phyloP scores from a whole-genome alignment of 306 rosid genomes.

The Glycine soja region DNA sequence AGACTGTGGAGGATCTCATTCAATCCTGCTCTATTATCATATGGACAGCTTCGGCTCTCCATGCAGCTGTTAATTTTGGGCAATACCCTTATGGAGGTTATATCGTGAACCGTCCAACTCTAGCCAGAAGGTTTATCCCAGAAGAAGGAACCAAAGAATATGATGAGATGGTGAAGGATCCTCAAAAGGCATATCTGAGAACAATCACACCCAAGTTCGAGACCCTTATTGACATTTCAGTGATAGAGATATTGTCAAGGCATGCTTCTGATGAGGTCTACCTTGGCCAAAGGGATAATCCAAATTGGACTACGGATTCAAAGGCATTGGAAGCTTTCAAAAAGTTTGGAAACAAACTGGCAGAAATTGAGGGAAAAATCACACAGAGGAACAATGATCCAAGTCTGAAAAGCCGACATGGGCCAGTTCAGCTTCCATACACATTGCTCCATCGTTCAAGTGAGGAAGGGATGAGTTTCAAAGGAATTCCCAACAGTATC shows the following conservation, averaged over 20 bases:
- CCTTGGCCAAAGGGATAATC: conserved; percentile 34
- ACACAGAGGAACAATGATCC: conserved; percentile 34
- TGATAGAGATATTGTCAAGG: conserved; percentile 74
- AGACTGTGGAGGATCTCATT: conserved; percentile 51
- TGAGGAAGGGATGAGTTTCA: conserved; percentile 64
- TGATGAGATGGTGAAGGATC: conserved; percentile 60
- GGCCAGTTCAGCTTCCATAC: conserved; percentile 71
- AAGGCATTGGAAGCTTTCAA: conserved; percentile 30
- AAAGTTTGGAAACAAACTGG: conserved; percentile 47
- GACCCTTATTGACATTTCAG: conserved; percentile 63
- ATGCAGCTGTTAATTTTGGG: conserved; percentile 74
- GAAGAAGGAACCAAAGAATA: conserved; percentile 17
- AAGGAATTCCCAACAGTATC: conserved; percentile 82
- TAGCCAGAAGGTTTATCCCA: conserved; percentile 37
- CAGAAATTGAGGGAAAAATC: conserved; percentile 44
- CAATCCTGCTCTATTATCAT: conserved; percentile 59
- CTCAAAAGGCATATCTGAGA: conserved; percentile 44
- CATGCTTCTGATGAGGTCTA: conserved; percentile 71
- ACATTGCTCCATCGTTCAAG: conserved; percentile 72
- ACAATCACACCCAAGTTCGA: conserved; percentile 58
- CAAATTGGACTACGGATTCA: too few relatives aligned
- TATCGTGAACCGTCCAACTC: conserved; percentile 71
- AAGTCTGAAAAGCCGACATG: conserved; percentile 50
- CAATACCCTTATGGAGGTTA: conserved; percentile 80
- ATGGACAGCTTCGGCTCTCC: conserved; percentile 80